Conservation (phyloP, 2,329 filamentous ascomycete genomes). For the Xylariaceae sp. region DNA sequence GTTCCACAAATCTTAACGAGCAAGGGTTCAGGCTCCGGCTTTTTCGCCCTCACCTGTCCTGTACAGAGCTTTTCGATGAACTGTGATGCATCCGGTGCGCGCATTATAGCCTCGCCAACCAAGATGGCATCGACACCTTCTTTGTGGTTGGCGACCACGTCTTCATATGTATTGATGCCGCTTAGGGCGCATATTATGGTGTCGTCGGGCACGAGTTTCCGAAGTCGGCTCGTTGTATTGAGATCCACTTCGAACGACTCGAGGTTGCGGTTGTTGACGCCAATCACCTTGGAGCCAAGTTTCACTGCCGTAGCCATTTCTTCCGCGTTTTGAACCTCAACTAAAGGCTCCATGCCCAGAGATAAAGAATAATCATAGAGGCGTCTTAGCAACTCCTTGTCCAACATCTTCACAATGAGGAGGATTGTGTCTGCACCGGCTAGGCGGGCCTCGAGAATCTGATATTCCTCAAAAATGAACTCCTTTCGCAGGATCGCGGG, state of each 20-base stretch:
- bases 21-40: slow-evolving; percentile 40
- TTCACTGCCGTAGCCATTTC: slow-evolving; percentile 87
- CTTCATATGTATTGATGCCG: slow-evolving; percentile 82
- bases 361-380: slow-evolving; percentile 86
- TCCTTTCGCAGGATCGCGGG: slow-evolving; percentile 92
- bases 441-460: slow-evolving; percentile 89
- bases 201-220: slow-evolving; percentile 76
- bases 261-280: slow-evolving; percentile 95
- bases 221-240: slow-evolving; percentile 80
- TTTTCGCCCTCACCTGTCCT: slow-evolving; percentile 34
- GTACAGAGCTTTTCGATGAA: slow-evolving; percentile 85
- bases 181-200: slow-evolving; percentile 92
- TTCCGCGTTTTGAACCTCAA: slow-evolving; percentile 90
- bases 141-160: slow-evolving; percentile 80
- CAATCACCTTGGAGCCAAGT: slow-evolving; percentile 84
- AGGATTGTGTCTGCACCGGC: slow-evolving; percentile 92
- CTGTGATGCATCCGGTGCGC: slow-evolving; percentile 70
- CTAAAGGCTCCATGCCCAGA: slow-evolving; percentile 93
- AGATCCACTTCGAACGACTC: slow-evolving; percentile 97
- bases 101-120: slow-evolving; percentile 94
- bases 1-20: slow-evolving; percentile 96
- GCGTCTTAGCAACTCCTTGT: slow-evolving; percentile 62
- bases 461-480: slow-evolving; percentile 97
- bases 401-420: slow-evolving; percentile 97
- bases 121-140: slow-evolving; percentile 90